Conservation (phyloP, 2,329 filamentous ascomycete genomes). For the Trichoderma afroharzianum region DNA sequence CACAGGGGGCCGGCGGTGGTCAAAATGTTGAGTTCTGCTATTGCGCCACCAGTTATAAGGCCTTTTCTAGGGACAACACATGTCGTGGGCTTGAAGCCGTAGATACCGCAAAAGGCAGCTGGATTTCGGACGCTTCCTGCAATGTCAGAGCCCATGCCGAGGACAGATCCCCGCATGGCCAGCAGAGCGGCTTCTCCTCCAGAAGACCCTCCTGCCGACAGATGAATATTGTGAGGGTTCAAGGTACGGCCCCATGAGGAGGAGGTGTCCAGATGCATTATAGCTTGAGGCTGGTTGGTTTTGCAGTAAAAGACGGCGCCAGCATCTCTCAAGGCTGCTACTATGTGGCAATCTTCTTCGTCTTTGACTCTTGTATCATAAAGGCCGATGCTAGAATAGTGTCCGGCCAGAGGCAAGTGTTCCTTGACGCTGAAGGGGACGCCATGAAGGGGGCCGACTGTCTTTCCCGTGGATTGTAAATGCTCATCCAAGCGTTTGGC, state of each 20-base stretch:
- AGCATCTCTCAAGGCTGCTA: conserved; percentile 51
- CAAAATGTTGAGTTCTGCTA: conserved; percentile 33
- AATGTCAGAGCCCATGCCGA: conserved; percentile 39
- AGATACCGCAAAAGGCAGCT: conserved; percentile 42
- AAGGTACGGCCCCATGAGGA: conserved; percentile 57
- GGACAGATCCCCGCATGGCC: conserved; percentile 35
- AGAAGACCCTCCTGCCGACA: conserved; percentile 59
- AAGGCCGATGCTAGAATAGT: conserved; percentile 50
- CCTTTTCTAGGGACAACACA: conserved; percentile 27
- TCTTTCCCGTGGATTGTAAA: conserved; percentile 34
- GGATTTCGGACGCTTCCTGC: conserved; percentile 32
- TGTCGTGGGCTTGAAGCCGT: conserved; percentile 40
- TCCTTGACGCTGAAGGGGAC: conserved; percentile 52
- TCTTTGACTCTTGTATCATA: conserved; percentile 48
- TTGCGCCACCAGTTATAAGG: conserved; percentile 20
- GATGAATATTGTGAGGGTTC: conserved; percentile 56
- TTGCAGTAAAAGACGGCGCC: conserved; percentile 65
- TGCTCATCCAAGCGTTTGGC: conserved; percentile 40
- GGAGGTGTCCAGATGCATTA: conserved; percentile 53
- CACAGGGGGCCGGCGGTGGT: conserved; percentile 35
- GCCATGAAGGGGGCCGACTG: conserved; percentile 57
- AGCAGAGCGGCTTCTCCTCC: conserved; percentile 50
- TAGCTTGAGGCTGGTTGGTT: conserved; percentile 60
- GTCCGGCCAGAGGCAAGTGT: conserved; percentile 53
- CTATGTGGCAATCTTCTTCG: conserved; percentile 51